Percentiles rank a stretch among this genome's conserved stretches.
These are phyloP conservation scores for Kwoniella shandongensis DNA, from an alignment of 768 basidiomycete species.

Conservation along the genomic window DNA sequence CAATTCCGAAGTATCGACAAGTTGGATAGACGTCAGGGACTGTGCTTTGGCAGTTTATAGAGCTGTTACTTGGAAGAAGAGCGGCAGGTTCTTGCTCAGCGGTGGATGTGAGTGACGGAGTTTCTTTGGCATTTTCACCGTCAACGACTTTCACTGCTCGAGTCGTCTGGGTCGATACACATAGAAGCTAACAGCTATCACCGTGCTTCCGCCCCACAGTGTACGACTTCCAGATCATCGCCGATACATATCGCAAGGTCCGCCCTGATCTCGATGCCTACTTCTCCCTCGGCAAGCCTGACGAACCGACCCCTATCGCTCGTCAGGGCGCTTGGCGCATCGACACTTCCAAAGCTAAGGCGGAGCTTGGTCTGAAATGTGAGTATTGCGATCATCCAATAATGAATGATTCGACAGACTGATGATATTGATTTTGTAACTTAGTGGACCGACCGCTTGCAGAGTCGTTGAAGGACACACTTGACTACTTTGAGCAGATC, in stretches of 20 bases:
- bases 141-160: too few relatives aligned
- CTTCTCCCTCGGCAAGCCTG: slow-evolving; percentile 10
- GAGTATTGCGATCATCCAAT: too few relatives aligned
- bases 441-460: slow-evolving; percentile 8
- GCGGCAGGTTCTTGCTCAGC: slow-evolving; percentile 1
- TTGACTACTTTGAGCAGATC: slow-evolving; percentile 15
- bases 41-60: neutral
- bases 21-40: neutral
- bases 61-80: neutral
- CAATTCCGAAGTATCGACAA: too few relatives aligned
- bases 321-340: neutral
- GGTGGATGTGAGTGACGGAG: neutral
- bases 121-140: neutral
- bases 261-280: slow-evolving; percentile 18
- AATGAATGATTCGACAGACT: too few relatives aligned
- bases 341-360: slow-evolving; percentile 6
- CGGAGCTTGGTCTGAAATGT: slow-evolving; percentile 17
- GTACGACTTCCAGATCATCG: slow-evolving; percentile 21
- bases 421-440: too few relatives aligned
- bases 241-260: slow-evolving; percentile 11
- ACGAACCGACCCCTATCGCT: slow-evolving; percentile 3
- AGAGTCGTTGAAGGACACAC: slow-evolving; percentile 6
- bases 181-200: too few relatives aligned
- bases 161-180: too few relatives aligned
- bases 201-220: too few relatives aligned